These are phyloP conservation scores for Mycena citricolor DNA, from an alignment of 1,284 basidiomycete genomes.

Conservation along the genomic window DNA sequence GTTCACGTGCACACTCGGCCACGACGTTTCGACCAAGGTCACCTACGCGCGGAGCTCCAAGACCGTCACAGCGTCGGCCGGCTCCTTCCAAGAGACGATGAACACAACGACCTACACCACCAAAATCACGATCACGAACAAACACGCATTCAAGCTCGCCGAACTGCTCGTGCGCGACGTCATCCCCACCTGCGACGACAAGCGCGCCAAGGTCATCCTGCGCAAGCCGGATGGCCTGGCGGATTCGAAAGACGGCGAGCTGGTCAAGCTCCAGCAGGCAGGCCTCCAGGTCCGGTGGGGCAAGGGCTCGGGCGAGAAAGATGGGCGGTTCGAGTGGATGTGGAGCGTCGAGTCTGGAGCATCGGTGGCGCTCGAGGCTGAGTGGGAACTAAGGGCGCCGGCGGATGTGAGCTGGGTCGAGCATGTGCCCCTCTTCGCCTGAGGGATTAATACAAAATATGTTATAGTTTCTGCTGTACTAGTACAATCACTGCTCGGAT, in stretches of 20 bases:
- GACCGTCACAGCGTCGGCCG: conserved; percentile 33
- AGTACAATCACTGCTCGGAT: no score
- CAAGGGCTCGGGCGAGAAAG: conserved; percentile 40
- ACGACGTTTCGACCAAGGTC: conserved; percentile 48
- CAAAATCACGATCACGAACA: conserved; percentile 48
- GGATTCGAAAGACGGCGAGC: conserved; percentile 42
- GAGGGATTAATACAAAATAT: neutral
- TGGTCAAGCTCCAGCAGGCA: conserved; percentile 31
- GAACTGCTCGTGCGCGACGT: conserved; percentile 49
- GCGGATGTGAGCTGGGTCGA: conserved; percentile 35
- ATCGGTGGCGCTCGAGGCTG: conserved; percentile 42
- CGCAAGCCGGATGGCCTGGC: conserved; percentile 48
- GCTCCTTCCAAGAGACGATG: conserved; percentile 44
- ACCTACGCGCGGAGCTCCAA: conserved; percentile 44
- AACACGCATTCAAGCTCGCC: conserved; percentile 42
- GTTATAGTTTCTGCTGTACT: no score
- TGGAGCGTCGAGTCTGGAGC: conserved; percentile 36
- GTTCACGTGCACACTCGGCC: conserved; percentile 56
- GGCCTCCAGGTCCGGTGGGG: conserved; percentile 39
- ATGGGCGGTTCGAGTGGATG: conserved; percentile 44
- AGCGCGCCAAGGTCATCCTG: conserved; percentile 45
- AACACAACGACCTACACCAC: conserved; percentile 45
- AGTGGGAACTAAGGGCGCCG: conserved; percentile 53
- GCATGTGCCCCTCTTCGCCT: conserved; percentile 10
- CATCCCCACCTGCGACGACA: conserved; percentile 44